These are phyloP conservation scores for Trametes punicea DNA, from an alignment of 768 basidiomycete species.

Conservation along the genomic window DNA sequence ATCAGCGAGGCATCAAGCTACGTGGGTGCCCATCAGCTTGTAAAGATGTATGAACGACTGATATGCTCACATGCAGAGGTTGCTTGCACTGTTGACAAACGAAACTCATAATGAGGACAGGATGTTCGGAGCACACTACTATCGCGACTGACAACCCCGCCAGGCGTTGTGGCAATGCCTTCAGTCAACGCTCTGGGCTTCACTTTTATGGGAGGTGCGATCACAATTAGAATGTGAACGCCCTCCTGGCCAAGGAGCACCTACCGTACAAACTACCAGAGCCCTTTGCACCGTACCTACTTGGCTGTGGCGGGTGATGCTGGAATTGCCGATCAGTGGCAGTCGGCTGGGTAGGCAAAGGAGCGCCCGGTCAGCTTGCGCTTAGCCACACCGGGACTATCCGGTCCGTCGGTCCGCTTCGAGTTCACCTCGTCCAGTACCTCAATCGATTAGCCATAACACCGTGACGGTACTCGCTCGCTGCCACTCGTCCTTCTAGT, in stretches of 20 bases:
- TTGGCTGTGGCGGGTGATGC: background rate
- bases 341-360: background rate
- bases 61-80: slow-evolving; percentile 64
- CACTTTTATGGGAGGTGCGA: too few relatives aligned
- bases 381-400: background rate
- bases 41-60: background rate
- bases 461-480: too few relatives aligned
- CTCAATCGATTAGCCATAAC: too few relatives aligned
- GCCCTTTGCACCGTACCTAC: background rate
- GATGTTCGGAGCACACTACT: background rate
- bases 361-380: background rate
- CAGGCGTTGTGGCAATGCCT: too few relatives aligned
- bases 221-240: too few relatives aligned
- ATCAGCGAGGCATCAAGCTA: slow-evolving; percentile 90
- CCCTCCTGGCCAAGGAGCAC: too few relatives aligned
- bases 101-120: slow-evolving; percentile 36
- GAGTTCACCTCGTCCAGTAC: too few relatives aligned
- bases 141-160: background rate
- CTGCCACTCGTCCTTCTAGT: too few relatives aligned
- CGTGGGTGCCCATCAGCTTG: background rate
- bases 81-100: slow-evolving; percentile 92
- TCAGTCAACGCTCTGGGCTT: too few relatives aligned
- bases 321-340: background rate
- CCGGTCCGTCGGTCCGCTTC: background rate
- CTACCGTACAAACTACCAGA: too few relatives aligned